Evolutionary conservation across 106 monocot genomes (phyloP).

Genomic region (Dioscorea alata): DNA sequence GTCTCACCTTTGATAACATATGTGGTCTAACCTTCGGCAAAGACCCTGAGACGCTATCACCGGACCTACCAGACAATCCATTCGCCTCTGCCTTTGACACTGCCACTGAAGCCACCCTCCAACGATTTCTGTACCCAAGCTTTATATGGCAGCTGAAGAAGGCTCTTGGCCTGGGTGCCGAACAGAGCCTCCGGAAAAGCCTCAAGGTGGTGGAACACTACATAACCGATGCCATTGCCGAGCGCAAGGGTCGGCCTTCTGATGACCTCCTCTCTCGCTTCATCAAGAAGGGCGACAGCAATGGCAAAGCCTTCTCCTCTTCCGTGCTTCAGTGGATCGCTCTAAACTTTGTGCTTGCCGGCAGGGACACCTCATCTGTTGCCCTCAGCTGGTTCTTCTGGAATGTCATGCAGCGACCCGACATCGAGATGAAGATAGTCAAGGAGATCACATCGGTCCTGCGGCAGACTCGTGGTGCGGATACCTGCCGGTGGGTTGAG

Average conservation of each 20-base stretch:
- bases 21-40: constrained; percentile 87
- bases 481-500: constrained; percentile 27
- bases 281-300: constrained; percentile 61
- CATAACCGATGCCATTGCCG: constrained; percentile 57
- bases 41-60: constrained; percentile 79
- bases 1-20: constrained; percentile 88
- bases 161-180: constrained; percentile 48
- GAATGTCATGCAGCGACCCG: constrained; percentile 37
- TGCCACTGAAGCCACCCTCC: constrained; percentile 74
- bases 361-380: constrained; percentile 86
- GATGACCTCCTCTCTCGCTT: constrained; percentile 88
- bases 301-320: constrained; percentile 48
- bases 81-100: constrained; percentile 73
- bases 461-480: constrained; percentile 38
- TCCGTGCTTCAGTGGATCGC: constrained; percentile 68
- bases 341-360: constrained; percentile 83
- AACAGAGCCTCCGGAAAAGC: constrained; percentile 42
- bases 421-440: constrained; percentile 51
- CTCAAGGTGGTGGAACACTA: constrained; percentile 53
- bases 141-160: constrained; percentile 83
- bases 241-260: constrained; percentile 41
- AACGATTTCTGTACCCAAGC: constrained; percentile 67
- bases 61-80: constrained; percentile 62
- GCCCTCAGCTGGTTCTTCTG: constrained; percentile 97
- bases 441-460: constrained; percentile 52